Conservation (phyloP, 2,329 filamentous ascomycete genomes). For the Pseudovirgaria hyperparasitica region DNA sequence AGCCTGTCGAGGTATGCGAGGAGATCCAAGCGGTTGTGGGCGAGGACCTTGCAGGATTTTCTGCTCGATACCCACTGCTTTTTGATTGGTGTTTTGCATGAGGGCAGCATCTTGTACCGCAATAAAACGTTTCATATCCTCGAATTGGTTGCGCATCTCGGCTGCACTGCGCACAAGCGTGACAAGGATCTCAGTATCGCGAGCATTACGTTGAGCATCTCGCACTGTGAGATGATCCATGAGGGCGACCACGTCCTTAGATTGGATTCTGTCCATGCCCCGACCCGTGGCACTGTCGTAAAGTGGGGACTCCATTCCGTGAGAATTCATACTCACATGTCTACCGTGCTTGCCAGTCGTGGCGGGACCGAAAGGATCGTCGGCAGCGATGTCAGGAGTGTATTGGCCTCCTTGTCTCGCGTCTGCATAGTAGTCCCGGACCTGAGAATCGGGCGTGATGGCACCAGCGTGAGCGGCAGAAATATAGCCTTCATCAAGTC, state of each 20-base stretch:
- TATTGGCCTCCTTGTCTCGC: no score
- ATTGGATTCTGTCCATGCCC: constrained; percentile 84
- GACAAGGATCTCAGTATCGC: constrained; percentile 92
- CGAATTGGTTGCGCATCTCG: constrained; percentile 94
- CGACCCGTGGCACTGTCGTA: constrained; percentile 83
- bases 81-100: constrained; percentile 74
- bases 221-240: constrained; percentile 99
- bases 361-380: constrained; percentile 53
- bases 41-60: constrained; percentile 75
- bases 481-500: constrained; percentile 78
- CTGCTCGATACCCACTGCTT: constrained; percentile 74
- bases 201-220: constrained; percentile 88
- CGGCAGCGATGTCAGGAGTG: constrained; percentile 32
- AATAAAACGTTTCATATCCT: constrained; percentile 87
- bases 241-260: constrained; percentile 87
- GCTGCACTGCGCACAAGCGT: constrained; percentile 86
- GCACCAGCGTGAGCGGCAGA: constrained; percentile 53
- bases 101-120: constrained; percentile 82
- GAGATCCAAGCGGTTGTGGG: constrained; percentile 57
- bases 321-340: constrained; percentile 77
- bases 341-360: constrained; percentile 41
- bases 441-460: constrained; percentile 30
- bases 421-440: constrained; percentile 35
- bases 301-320: constrained; percentile 78
- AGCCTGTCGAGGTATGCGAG: constrained; percentile 43